Evolutionary conservation across 345 rosid genomes (phyloP), one percentile per base, ranked within the genome.

Genomic region (Murraya paniculata): DNA sequence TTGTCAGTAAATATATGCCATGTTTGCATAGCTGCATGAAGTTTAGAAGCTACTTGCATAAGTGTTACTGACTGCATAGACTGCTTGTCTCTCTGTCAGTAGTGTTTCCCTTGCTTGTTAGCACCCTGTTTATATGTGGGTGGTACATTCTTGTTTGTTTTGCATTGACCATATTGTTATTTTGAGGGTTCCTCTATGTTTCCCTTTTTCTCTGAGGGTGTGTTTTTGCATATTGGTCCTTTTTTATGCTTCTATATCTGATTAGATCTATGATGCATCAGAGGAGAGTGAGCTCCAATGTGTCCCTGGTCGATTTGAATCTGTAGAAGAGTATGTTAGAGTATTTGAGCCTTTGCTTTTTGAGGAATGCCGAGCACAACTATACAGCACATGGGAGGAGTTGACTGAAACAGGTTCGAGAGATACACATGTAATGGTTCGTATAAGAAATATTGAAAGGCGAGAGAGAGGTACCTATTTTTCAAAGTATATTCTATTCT

Each of bases 311-410:
- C 87, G 81, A 76, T 96, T 96, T 88, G 99, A 93, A 77, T 96
- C 95, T 64, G 87, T 86, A 67, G 99, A 94, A 74, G 98, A 94
- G 45, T 96, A 96, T 82, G 91, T 90, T 8, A 89, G 91, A 87
- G 98, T 96, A 36, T 96, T 96, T 90, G 99, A 96, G 83, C 99
- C 99, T 76, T 80, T 96, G 84, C 99, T 96, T 84, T 96, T 96
- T 80, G 99, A 96, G 88, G 99, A 96, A 81, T 96, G 99, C 75
- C 98, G 99, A 75, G 99, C 99, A 41, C 98, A 96, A 73, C 92
- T 96, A 77, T 90, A 94, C 81, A 89, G 98, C 87, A 82, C 98
- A 22, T 96, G 97, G 99, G 99, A 96, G 87, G 98, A 96, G 85
- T 73, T 86, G 80, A 75, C 87, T 31, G 99, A 96, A 87, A 85